phyloP scores from a whole-genome alignment of 805 yeast species.

The Spencermartinsiella europaea region DNA sequence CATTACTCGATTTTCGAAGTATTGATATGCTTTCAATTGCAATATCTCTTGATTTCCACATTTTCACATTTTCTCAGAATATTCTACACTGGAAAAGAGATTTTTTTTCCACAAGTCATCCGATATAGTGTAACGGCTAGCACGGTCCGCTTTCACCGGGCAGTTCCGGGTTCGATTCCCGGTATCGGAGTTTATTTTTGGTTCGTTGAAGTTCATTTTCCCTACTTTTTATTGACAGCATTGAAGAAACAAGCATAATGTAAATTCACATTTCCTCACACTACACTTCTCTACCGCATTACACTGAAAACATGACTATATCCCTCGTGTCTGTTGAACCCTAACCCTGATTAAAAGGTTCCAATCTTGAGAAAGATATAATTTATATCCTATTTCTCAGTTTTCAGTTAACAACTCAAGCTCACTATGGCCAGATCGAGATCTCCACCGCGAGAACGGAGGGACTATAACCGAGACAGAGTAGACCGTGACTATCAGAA shows the following conservation, averaged over 20 bases:
- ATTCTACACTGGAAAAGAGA: no score
- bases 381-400: not conserved
- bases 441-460: constrained; percentile 8
- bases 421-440: constrained; percentile 4
- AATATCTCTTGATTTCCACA: no score
- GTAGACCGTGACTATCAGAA: not conserved
- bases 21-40: no score
- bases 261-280: not conserved
- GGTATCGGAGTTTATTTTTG: constrained; percentile 24
- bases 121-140: constrained; percentile 78
- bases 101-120: no score
- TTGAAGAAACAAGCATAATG: not conserved
- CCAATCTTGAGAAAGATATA: not conserved
- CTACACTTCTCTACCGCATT: no score
- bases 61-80: no score
- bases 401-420: not conserved
- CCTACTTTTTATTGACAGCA: not conserved
- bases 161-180: constrained; percentile 36
- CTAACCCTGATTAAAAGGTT: no score
- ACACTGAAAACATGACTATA: not conserved
- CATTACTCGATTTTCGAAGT: no score
- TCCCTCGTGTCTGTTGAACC: no score
- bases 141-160: constrained; percentile 80
- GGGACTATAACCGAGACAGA: not conserved
- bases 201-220: no score